Evolutionary conservation across 164 flowering plant species (phyloP).

Genomic region (Magnolia officinalis): DNA sequence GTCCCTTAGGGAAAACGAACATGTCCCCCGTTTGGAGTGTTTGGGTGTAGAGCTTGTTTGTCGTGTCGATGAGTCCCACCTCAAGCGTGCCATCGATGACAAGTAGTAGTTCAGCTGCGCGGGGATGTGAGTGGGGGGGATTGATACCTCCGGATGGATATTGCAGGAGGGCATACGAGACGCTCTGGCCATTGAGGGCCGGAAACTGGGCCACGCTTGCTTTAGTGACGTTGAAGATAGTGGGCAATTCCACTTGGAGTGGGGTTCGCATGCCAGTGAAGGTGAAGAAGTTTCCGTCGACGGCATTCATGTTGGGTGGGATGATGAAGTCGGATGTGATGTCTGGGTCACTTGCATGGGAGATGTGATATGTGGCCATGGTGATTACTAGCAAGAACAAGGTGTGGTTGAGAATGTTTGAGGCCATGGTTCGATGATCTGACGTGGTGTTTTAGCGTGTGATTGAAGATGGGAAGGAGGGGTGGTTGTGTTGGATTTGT

Average conservation of each 20-base stretch:
- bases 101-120: constrained; percentile 32
- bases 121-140: constrained; percentile 36
- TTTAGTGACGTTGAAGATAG: constrained; percentile 24
- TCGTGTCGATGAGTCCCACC: constrained; percentile 25
- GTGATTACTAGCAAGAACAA: constrained; percentile 7
- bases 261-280: constrained; percentile 22
- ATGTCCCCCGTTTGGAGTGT: constrained; percentile 22
- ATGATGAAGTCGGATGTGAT: constrained; percentile 20
- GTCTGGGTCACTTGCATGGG: constrained; percentile 24
- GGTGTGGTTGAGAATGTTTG: constrained; percentile 5
- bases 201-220: constrained; percentile 30
- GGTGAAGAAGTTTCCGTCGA: constrained; percentile 27
- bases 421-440: constrained; percentile 2
- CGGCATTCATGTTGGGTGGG: constrained; percentile 9
- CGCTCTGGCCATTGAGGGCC: constrained; percentile 32
- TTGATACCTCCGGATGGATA: constrained; percentile 23
- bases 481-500: background rate
- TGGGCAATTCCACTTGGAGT: background rate
- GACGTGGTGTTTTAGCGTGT: background rate
- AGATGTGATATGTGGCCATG: background rate
- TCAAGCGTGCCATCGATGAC: constrained; percentile 18
- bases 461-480: background rate
- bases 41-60: constrained; percentile 24
- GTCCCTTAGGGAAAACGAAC: constrained; percentile 30
- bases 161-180: constrained; percentile 24